Percentiles rank a stretch among this genome's conserved stretches.
These are phyloP conservation scores for Cryphonectria parasitica DNA, from an alignment of 2,329 filamentous ascomycete species.

Conservation along the genomic window DNA sequence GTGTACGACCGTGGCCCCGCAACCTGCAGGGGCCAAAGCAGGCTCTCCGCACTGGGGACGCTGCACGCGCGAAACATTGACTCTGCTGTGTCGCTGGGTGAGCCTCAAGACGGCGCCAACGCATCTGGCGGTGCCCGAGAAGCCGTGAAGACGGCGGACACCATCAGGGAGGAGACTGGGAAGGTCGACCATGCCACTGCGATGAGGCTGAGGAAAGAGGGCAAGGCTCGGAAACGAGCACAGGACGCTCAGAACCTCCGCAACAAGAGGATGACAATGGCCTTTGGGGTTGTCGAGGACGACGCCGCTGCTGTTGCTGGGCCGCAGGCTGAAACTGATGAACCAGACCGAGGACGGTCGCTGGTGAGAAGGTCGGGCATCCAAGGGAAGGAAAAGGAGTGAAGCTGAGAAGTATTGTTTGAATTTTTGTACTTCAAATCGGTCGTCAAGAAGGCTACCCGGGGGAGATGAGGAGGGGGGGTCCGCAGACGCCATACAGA, in stretches of 20 bases:
- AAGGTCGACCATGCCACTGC: constrained; percentile 37
- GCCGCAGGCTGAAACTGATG: not conserved
- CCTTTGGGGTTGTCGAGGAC: constrained; percentile 2
- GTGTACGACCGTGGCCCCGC: constrained; percentile 4
- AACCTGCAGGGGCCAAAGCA: constrained; percentile 15
- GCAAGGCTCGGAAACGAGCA: constrained; percentile 36
- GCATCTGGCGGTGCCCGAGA: not conserved
- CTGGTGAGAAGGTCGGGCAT: not conserved
- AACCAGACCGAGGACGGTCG: not conserved
- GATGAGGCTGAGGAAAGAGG: constrained; percentile 39
- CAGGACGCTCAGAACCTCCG: constrained; percentile 6
- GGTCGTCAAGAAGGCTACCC: not conserved
- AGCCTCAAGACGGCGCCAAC: constrained; percentile 3
- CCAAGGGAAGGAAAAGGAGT: not conserved
- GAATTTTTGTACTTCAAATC: not conserved
- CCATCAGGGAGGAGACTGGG: constrained; percentile 28
- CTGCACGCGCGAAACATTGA: constrained; percentile 17
- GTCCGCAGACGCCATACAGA: not conserved
- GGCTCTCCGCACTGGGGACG: constrained; percentile 28
- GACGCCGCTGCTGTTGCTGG: not conserved
- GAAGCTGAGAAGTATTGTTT: not conserved
- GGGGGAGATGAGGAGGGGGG: not conserved
- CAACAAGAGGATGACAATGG: constrained; percentile 20
- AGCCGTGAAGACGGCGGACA: not conserved
- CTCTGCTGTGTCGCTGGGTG: constrained; percentile 31